Evolutionary conservation across 768 basidiomycete genomes (phyloP).

Genomic region (Phaeolepiota aurea): DNA sequence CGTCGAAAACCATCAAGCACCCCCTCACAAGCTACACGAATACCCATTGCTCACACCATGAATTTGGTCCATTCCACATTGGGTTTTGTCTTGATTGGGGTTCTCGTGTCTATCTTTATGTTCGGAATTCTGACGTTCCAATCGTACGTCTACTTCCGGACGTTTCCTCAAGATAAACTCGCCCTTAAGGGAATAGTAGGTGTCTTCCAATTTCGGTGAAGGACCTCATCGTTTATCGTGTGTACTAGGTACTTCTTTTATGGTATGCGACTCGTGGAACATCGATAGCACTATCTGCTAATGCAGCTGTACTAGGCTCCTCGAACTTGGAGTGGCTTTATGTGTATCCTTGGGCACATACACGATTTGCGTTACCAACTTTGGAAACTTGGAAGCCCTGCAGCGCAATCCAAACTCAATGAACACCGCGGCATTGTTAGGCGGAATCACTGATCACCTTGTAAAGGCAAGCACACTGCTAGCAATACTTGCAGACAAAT

Average conservation of each 20-base stretch:
- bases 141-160: neutral
- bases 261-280: no score
- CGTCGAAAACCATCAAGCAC: no score
- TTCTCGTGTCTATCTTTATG: neutral
- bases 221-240: no score
- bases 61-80: neutral
- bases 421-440: neutral
- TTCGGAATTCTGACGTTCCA: conserved; percentile 1
- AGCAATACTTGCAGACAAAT: neutral
- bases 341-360: neutral
- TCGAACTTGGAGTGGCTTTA: neutral
- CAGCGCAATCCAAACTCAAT: neutral
- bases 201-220: no score
- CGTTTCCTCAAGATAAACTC: neutral
- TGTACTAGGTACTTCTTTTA: no score
- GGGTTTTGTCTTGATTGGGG: neutral
- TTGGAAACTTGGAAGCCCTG: neutral
- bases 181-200: neutral
- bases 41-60: no score
- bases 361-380: neutral
- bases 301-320: neutral
- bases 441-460: neutral
- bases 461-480: neutral
- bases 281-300: no score
- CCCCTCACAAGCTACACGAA: no score